A percentile compares a stretch with the other conserved stretches of the same genome.
phyloP scores from a whole-genome alignment of 2,329 filamentous ascomycete genomes.

The Tympanopsis confertula region DNA sequence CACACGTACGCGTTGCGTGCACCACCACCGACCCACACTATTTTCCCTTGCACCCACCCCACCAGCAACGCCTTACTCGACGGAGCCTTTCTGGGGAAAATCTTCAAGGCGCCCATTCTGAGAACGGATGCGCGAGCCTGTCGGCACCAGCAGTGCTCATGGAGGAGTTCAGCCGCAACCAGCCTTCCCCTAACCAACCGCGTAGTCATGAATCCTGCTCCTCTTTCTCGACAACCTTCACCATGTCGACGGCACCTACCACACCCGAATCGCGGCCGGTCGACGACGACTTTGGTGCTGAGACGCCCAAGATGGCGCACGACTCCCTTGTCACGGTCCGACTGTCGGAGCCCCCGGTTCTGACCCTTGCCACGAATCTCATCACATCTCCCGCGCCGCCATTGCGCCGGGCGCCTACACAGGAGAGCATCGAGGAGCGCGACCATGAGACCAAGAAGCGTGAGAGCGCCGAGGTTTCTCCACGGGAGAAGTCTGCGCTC shows the following conservation, averaged over 20 bases:
- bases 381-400: conserved; percentile 12
- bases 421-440: background rate
- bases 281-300: background rate
- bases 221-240: background rate
- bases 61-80: too few species aligned
- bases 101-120: too few species aligned
- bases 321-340: conserved; percentile 72
- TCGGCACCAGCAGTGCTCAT: too few species aligned
- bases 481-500: background rate
- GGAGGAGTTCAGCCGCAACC: too few species aligned
- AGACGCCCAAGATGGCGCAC: conserved; percentile 16
- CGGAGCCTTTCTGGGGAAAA: too few species aligned
- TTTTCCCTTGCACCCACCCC: too few species aligned
- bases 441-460: conserved; percentile 6
- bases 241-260: background rate
- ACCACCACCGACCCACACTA: too few species aligned
- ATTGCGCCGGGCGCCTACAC: background rate
- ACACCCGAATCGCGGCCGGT: background rate
- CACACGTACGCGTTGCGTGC: too few species aligned
- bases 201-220: background rate
- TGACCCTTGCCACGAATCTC: conserved; percentile 35
- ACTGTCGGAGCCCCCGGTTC: conserved; percentile 49
- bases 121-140: too few species aligned
- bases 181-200: too few species aligned
- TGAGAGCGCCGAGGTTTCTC: too few species aligned